phyloP scores from a whole-genome alignment of 495 filamentous ascomycete genomes.

The Melanomma pulvis-pyrius region DNA sequence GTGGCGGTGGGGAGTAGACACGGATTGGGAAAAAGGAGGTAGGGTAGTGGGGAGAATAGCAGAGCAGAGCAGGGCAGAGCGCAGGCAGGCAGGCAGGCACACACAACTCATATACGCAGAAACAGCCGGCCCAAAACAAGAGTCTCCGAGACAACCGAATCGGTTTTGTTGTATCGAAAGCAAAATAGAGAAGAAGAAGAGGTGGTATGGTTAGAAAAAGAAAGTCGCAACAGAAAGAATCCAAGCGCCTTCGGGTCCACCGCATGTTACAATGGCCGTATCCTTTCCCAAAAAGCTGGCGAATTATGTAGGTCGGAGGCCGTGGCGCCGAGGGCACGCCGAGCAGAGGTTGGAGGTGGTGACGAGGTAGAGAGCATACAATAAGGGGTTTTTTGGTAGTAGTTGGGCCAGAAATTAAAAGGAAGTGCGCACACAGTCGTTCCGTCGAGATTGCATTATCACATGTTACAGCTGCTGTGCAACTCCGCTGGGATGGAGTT shows the following conservation, averaged over 20 bases:
- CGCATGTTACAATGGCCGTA: conserved; percentile 19
- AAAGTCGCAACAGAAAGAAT: background rate
- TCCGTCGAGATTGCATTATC: conserved; percentile 26
- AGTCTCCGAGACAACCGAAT: background rate
- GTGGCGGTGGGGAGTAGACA: background rate
- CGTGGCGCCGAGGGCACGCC: conserved; percentile 12
- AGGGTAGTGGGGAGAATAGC: background rate
- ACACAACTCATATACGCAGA: conserved; percentile 13
- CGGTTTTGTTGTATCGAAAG: background rate
- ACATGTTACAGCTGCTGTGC: conserved; percentile 6
- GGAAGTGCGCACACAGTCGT: conserved; percentile 12
- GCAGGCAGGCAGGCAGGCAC: no score
- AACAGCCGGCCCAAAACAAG: conserved; percentile 17
- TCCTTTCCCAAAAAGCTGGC: conserved; percentile 16
- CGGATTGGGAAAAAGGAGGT: background rate
- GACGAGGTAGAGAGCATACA: conserved; percentile 24
- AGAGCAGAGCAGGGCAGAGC: no score
- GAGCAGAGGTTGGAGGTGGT: background rate
- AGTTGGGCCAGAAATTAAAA: conserved; percentile 25
- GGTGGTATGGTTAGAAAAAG: conserved; percentile 29
- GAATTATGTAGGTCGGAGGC: conserved; percentile 21
- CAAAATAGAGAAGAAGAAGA: conserved; percentile 7
- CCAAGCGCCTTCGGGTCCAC: conserved; percentile 30
- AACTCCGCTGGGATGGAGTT: background rate
- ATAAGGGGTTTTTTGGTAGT: conserved; percentile 24